phyloP scores from a whole-genome alignment of 2,329 filamentous ascomycete genomes.

The Aciculosporium take region DNA sequence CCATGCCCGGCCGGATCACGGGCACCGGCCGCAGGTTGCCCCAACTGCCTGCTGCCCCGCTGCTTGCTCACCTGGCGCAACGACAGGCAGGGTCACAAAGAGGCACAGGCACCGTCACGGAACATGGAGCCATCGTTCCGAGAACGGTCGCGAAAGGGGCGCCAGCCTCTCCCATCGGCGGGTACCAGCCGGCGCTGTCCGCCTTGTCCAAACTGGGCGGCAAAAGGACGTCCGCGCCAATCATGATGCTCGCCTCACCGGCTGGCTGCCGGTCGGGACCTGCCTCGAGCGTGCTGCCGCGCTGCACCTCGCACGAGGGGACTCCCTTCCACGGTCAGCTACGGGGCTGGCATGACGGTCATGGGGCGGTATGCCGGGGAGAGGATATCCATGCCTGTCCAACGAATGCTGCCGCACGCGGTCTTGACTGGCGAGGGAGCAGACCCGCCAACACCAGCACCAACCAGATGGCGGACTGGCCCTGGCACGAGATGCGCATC shows the following conservation, averaged over 20 bases:
- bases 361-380: not conserved
- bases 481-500: not conserved
- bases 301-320: not conserved
- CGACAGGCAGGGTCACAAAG: too few relatives aligned
- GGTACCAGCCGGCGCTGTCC: not conserved
- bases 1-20: too few relatives aligned
- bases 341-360: constrained; percentile 3
- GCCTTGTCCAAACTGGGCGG: constrained; percentile 3
- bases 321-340: not conserved
- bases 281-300: not conserved
- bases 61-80: too few relatives aligned
- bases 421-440: not conserved
- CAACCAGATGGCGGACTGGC: not conserved
- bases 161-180: not conserved
- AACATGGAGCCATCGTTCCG: too few relatives aligned
- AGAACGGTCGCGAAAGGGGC: too few relatives aligned
- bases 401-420: not conserved
- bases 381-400: not conserved
- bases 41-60: too few relatives aligned
- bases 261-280: constrained; percentile 3
- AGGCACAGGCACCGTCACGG: not conserved
- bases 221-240: constrained; percentile 3
- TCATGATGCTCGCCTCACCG: constrained; percentile 1
- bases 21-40: too few relatives aligned
- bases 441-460: not conserved